These are phyloP conservation scores for Lactarius hengduanensis DNA, from an alignment of 768 basidiomycete species.

Conservation along the genomic window DNA sequence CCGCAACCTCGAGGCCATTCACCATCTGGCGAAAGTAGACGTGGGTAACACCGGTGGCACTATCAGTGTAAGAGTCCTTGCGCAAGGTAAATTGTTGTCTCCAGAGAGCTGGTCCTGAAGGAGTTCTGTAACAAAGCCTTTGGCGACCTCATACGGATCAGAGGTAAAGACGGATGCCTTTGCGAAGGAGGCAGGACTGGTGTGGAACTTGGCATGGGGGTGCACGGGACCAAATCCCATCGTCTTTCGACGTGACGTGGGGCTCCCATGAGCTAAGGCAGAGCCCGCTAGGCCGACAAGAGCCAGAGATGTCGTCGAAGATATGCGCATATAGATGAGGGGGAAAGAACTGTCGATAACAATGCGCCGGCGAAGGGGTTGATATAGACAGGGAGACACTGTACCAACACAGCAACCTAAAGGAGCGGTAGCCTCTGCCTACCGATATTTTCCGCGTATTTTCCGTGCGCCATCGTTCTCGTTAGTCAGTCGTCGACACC, in stretches of 20 bases:
- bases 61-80: slow-evolving; percentile 85
- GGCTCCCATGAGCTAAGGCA: slow-evolving; percentile 20
- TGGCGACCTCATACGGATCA: slow-evolving; percentile 62
- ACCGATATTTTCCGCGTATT: background rate
- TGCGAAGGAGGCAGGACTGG: slow-evolving; percentile 43
- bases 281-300: slow-evolving; percentile 29
- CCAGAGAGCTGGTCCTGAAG: slow-evolving; percentile 41
- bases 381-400: slow-evolving; percentile 5
- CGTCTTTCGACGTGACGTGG: slow-evolving; percentile 65
- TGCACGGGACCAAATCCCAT: slow-evolving; percentile 85
- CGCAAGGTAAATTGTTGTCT: slow-evolving; percentile 56
- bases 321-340: slow-evolving; percentile 24
- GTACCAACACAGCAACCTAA: background rate
- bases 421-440: background rate
- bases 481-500: too few relatives aligned
- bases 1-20: slow-evolving; percentile 83
- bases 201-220: slow-evolving; percentile 65
- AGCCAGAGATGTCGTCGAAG: slow-evolving; percentile 18
- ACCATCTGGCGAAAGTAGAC: slow-evolving; percentile 83
- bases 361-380: slow-evolving; percentile 20
- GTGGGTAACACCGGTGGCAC: slow-evolving; percentile 80
- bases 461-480: too few relatives aligned
- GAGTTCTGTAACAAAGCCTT: slow-evolving; percentile 55
- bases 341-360: background rate
- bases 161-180: slow-evolving; percentile 30